These are phyloP conservation scores for Thraustotheca clavata DNA, from an alignment of 352 stramenopile species.

Conservation along the genomic window DNA sequence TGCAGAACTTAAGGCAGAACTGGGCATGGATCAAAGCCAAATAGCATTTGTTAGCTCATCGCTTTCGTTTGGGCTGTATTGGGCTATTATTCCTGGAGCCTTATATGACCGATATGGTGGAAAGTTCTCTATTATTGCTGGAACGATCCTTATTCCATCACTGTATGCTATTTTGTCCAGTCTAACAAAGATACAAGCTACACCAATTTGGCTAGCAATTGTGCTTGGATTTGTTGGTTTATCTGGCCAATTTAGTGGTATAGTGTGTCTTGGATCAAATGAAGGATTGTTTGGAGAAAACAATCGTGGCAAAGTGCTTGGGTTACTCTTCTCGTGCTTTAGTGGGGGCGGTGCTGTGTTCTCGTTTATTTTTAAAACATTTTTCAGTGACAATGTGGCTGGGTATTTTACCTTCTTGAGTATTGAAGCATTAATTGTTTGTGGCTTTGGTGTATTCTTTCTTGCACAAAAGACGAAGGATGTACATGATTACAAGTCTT, in stretches of 20 bases:
- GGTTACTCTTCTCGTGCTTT: constrained; percentile 50
- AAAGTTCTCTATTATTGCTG: constrained; percentile 40
- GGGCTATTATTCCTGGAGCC: constrained; percentile 50
- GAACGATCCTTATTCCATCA: constrained; percentile 27
- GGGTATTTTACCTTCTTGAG: constrained; percentile 67
- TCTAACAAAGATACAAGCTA: constrained; percentile 26
- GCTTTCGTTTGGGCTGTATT: constrained; percentile 68
- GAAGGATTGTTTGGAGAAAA: constrained; percentile 55
- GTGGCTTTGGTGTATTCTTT: constrained; percentile 13
- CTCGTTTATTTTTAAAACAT: constrained; percentile 48
- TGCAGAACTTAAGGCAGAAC: constrained; percentile 39
- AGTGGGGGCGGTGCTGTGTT: constrained; percentile 62
- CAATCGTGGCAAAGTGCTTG: constrained; percentile 66
- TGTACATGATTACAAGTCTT: not conserved
- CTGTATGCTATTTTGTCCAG: constrained; percentile 39
- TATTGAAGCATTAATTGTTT: not conserved
- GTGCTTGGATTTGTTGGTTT: constrained; percentile 51
- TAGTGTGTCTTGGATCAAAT: constrained; percentile 56
- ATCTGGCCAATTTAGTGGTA: constrained; percentile 56
- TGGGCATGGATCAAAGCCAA: constrained; percentile 52
- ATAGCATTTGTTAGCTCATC: constrained; percentile 70
- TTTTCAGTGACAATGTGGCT: constrained; percentile 42
- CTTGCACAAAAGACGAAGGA: not conserved
- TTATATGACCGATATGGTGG: constrained; percentile 60
- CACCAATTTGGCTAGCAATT: constrained; percentile 38